Evolutionary conservation across 2,329 filamentous ascomycete species (phyloP).

Genomic region (Graphiopsis chlorocephala): DNA sequence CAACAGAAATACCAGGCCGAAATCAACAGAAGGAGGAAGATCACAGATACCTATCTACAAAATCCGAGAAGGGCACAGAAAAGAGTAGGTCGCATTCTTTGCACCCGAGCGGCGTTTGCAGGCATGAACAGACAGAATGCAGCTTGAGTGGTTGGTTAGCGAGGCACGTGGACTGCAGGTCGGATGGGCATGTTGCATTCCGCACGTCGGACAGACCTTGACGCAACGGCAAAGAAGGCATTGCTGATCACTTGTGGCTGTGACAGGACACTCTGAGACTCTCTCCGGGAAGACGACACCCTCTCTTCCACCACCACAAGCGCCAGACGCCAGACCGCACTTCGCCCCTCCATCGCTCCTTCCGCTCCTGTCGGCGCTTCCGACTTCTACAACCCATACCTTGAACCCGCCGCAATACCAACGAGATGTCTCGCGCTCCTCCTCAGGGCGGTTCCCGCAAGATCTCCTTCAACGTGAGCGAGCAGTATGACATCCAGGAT

Average conservation of each 20-base stretch:
- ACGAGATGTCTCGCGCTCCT: conserved; percentile 24
- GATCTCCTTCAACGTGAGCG: conserved; percentile 99
- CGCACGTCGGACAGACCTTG: not conserved
- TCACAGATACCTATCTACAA: not conserved
- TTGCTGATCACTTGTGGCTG: conserved; percentile 5
- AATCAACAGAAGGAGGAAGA: not conserved
- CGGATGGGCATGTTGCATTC: conserved; percentile 10
- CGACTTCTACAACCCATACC: not conserved
- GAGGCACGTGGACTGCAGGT: conserved; percentile 3
- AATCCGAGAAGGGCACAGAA: not conserved
- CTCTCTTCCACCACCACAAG: conserved; percentile 1
- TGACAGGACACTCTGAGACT: not conserved
- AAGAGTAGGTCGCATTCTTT: not conserved
- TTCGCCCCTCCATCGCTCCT: conserved; percentile 5
- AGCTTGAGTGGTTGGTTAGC: not conserved
- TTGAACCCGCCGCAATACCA: conserved; percentile 8
- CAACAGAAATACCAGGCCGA: not conserved
- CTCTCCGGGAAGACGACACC: not conserved
- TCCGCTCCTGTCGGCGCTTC: conserved; percentile 7
- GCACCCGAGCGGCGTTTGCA: not conserved
- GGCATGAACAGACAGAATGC: not conserved
- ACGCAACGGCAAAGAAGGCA: conserved; percentile 4
- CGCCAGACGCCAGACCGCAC: not conserved
- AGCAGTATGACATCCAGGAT: conserved; percentile 99
- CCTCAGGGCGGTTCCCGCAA: conserved; percentile 65